Evolutionary conservation across 2,329 filamentous ascomycete genomes (phyloP), one percentile per base, ranked within the genome.

Genomic region (Trichophyton verrucosum): DNA sequence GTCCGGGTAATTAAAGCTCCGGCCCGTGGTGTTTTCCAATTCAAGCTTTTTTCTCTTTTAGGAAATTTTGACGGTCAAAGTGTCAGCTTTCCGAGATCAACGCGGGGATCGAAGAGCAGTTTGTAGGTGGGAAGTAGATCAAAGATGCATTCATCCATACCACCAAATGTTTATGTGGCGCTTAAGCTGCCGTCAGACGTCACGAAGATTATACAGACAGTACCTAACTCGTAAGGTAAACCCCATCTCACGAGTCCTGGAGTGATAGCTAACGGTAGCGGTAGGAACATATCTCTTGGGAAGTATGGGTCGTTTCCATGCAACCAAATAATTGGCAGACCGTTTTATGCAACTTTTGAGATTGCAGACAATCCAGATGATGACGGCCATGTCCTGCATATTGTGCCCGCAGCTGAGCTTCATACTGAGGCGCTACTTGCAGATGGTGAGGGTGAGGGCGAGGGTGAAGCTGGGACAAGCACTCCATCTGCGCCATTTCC

Each of bases 301-400:
- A 97, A 96, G 82, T 95, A 94, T 72, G 94, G 94, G 65, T 84
- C 85, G 1, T 96, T 99, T 71, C 87, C 89, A 15, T 85, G 89
- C 59, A 96, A 97, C 71, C 82, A 94, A 36, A 84, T 99, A 53
- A 83, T 99, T 64, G 87, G 90, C n/a, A 86, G 94, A 6, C 94
- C 94, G 0, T 96, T 89, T 71, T 84, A 96, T 76, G 79, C 95
- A 63, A 97, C 91, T 0, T 99, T 90, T 75, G 92, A 97, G 73
- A 80, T 97, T 1, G 82, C 87, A 64, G 90, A 96, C 68, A 84
- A 82, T 68, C 74, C 79, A 27, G 80, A 85, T 3, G 81, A 81
- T 63, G 78, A 77, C 64, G 87, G 86, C 65, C 83, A 84, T 55
- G 68, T 70, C 30, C 76, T 97, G 60, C 88, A 91, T 38, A 80